Evolutionary conservation across 2,329 filamentous ascomycete species (phyloP), one percentile per base, ranked within the genome.

Genomic region (Blumeriella jaapii): DNA sequence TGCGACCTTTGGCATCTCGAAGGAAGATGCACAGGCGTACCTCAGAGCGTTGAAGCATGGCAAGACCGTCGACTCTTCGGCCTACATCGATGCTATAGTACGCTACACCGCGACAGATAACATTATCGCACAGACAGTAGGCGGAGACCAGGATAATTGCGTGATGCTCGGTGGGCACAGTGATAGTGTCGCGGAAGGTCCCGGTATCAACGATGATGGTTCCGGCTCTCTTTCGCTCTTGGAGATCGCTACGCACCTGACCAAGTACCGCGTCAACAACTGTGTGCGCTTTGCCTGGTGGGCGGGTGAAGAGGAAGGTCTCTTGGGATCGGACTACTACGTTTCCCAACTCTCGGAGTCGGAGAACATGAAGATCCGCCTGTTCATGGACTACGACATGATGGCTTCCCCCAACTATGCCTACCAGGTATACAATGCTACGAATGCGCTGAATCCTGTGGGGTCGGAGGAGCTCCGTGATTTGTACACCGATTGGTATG

Each of bases 371-470:
- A 71, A 73, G 59, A 70, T 80, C 38, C 68, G 74, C 4, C 61
- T 78, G 3, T 79, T 78, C 49, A 75, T 78, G 68, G 74, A 80
- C 57, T 80, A 78, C 49, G 75, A 80, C 55, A 80, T 80, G 75
- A 63, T 78, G 58, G 74, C 64, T n/a, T 71, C 66, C 41, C 72
- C 72, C 36, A 78, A 78, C 59, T 78, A 66, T 49, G 74, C 71
- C 6, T 77, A 76, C 55, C 71, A 77, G 57, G 67, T 83, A 33
- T 89, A 82, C 63, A 71, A 76, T 33, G 74, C 82, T 22, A 82
- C 73, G 44, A 82, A 87, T 57, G 70, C 64, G 2, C 69, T 69
- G 10, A 79, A 79, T 55, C 83, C 85, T 19, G 62, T 59, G 11
- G 83, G 83, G 1, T 85, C 79, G 0, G 71, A 78, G 42, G 68